These are phyloP conservation scores for Tolypocladium ophioglossoides DNA, from an alignment of 2,329 filamentous ascomycete species.

Conservation along the genomic window DNA sequence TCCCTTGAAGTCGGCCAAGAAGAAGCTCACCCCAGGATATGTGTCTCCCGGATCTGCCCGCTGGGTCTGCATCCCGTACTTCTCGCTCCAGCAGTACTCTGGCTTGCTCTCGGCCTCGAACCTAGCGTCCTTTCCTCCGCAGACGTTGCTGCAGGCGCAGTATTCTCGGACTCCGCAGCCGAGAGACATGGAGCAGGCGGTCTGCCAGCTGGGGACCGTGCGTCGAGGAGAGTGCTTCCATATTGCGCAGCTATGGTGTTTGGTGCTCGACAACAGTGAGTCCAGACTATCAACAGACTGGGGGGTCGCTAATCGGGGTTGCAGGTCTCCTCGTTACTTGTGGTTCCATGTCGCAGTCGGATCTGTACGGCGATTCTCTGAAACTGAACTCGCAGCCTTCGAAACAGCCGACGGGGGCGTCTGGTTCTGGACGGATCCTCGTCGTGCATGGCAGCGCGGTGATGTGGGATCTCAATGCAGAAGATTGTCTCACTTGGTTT, in stretches of 20 bases:
- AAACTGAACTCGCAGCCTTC: conserved; percentile 18
- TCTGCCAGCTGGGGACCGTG: conserved; percentile 26
- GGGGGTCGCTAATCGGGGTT: conserved; percentile 1
- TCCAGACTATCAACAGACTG: background rate
- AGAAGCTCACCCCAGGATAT: conserved; percentile 5
- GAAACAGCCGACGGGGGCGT: conserved; percentile 6
- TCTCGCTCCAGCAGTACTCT: conserved; percentile 32
- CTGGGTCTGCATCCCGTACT: conserved; percentile 38
- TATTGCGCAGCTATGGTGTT: conserved; percentile 36
- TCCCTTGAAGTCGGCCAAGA: conserved; percentile 14
- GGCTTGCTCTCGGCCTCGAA: conserved; percentile 22
- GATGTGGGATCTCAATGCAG: conserved; percentile 25
- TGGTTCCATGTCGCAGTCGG: conserved; percentile 21
- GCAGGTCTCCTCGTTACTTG: conserved; percentile 30
- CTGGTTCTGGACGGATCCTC: conserved; percentile 16
- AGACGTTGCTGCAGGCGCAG: conserved; percentile 32
- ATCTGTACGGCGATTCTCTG: conserved; percentile 22
- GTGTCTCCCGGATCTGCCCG: conserved; percentile 11
- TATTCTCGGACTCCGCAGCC: conserved; percentile 26
- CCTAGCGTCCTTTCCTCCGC: conserved; percentile 26
- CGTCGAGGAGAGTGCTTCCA: conserved; percentile 31
- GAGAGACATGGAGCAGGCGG: conserved; percentile 35
- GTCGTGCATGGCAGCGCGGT: conserved; percentile 23
- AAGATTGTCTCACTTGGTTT: conserved; percentile 35
- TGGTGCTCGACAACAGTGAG: conserved; percentile 33